Percentiles rank a stretch among this genome's conserved stretches.
These are phyloP conservation scores for Xerocomus brunneocitrinus DNA, from an alignment of 768 basidiomycete species.

Conservation along the genomic window DNA sequence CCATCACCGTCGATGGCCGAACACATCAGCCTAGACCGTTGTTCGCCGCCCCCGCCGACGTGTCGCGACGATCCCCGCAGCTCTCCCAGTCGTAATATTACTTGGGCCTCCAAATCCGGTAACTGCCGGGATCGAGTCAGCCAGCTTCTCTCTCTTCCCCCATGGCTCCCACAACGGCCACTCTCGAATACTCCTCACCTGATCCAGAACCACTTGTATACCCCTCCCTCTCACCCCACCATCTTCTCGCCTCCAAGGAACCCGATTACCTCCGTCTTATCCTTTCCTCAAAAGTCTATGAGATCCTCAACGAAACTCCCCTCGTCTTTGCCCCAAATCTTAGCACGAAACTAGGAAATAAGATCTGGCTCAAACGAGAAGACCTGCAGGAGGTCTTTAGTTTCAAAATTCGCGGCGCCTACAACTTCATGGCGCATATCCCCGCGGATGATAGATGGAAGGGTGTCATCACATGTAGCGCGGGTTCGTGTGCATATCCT, in stretches of 20 bases:
- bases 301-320: constrained; percentile 85
- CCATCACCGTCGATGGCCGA: neutral
- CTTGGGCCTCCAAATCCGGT: constrained; percentile 10
- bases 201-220: constrained; percentile 65
- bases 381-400: constrained; percentile 97
- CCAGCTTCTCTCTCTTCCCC: neutral
- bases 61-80: constrained; percentile 1
- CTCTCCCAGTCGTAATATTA: neutral
- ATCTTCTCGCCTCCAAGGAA: constrained; percentile 57
- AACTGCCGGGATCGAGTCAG: constrained; percentile 15
- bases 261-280: constrained; percentile 90
- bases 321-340: constrained; percentile 84
- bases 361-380: constrained; percentile 96
- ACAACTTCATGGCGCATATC: constrained; percentile 95
- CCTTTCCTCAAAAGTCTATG: constrained; percentile 86
- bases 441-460: constrained; percentile 90
- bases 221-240: constrained; percentile 63
- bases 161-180: constrained; percentile 38
- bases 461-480: constrained; percentile 96
- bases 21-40: neutral
- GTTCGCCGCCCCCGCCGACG: constrained; percentile 1
- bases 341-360: constrained; percentile 82
- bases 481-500: constrained; percentile 74
- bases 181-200: constrained; percentile 63
- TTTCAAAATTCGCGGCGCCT: constrained; percentile 98